Evolutionary conservation across 495 filamentous ascomycete genomes (phyloP).

Genomic region (Pyrenopolyporus hunteri): DNA sequence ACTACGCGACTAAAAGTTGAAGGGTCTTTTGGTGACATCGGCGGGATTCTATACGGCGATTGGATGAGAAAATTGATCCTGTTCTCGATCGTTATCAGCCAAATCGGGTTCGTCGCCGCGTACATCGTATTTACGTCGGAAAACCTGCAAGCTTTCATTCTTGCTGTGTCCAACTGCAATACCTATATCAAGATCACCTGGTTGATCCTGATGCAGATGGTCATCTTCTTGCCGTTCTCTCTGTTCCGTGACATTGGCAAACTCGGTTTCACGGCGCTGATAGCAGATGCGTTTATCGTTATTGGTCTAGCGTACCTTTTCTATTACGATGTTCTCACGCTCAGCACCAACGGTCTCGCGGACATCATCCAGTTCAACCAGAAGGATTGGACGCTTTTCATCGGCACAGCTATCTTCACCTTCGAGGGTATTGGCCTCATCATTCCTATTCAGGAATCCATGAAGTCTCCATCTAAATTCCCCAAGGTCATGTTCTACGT

Average conservation of each 20-base stretch:
- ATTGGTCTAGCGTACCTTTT: constrained; percentile 92
- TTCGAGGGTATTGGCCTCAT: constrained; percentile 99
- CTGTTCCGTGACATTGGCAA: constrained; percentile 95
- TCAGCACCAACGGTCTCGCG: constrained; percentile 74
- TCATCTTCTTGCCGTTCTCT: constrained; percentile 91
- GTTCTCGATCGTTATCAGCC: constrained; percentile 87
- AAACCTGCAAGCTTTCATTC: constrained; percentile 92
- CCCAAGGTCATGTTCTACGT: constrained; percentile 82
- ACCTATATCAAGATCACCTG: constrained; percentile 82
- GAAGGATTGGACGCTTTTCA: constrained; percentile 91
- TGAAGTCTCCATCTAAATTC: constrained; percentile 88
- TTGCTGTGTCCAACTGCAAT: constrained; percentile 79
- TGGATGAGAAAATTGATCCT: constrained; percentile 89
- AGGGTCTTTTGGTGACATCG: constrained; percentile 95
- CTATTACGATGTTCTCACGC: constrained; percentile 91
- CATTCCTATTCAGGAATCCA: constrained; percentile 97
- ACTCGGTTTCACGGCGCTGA: constrained; percentile 84
- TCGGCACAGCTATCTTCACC: constrained; percentile 98
- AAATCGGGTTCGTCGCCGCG: constrained; percentile 94
- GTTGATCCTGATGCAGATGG: constrained; percentile 89
- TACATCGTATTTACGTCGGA: constrained; percentile 98
- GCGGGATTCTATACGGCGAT: constrained; percentile 86
- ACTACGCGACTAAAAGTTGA: constrained; percentile 82
- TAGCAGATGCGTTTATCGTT: constrained; percentile 93
- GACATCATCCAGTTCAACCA: constrained; percentile 89